Conservation (phyloP, 2,329 filamentous ascomycete genomes). For the Cladosporium sp. region DNA sequence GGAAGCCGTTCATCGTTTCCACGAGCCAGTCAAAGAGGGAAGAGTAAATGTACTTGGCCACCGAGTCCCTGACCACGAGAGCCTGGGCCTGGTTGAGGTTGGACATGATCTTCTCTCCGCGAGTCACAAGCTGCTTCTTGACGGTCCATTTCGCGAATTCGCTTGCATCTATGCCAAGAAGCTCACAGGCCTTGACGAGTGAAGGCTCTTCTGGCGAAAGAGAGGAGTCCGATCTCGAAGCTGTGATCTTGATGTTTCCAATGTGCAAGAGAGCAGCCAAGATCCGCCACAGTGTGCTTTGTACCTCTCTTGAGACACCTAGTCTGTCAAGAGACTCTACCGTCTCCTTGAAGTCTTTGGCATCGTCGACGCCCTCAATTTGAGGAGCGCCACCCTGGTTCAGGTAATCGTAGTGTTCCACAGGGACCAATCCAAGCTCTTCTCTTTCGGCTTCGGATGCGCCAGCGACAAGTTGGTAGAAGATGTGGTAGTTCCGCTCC, state of each 20-base stretch:
- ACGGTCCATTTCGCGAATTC: constrained; percentile 98
- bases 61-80: constrained; percentile 90
- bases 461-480: constrained; percentile 94
- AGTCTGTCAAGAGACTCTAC: constrained; percentile 84
- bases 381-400: constrained; percentile 90
- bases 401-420: constrained; percentile 92
- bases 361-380: constrained; percentile 95
- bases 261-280: constrained; percentile 89
- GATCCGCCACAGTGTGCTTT: constrained; percentile 83
- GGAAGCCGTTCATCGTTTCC: constrained; percentile 88
- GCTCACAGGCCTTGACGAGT: constrained; percentile 74
- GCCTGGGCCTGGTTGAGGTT: constrained; percentile 93
- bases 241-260: constrained; percentile 93
- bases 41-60: constrained; percentile 98
- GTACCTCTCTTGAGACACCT: constrained; percentile 72
- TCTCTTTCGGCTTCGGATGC: constrained; percentile 81
- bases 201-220: constrained; percentile 79
- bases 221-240: constrained; percentile 83
- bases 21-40: constrained; percentile 98
- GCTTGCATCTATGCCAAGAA: constrained; percentile 81
- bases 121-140: constrained; percentile 96
- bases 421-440: constrained; percentile 73
- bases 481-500: constrained; percentile 98
- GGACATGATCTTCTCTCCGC: constrained; percentile 96
- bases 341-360: constrained; percentile 87